A percentile compares a stretch with the other conserved stretches of the same genome.
These are phyloP conservation scores for Ogataea hybrid DNA, from an alignment of 1,139 yeast species.

Conservation along the genomic window DNA sequence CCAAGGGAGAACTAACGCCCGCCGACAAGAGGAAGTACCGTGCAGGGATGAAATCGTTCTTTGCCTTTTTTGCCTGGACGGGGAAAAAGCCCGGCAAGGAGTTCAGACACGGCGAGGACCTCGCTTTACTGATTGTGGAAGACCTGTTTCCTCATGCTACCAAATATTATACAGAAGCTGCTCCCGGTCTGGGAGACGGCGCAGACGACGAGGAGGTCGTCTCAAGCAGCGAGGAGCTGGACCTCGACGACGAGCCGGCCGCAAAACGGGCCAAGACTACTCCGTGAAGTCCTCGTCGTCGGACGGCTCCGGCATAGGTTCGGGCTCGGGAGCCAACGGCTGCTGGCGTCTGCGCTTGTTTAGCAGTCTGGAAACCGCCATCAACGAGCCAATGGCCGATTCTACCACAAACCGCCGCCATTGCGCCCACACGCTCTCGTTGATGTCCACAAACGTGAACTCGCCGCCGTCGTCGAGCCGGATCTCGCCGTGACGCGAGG, in stretches of 20 bases:
- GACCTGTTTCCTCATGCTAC: slow-evolving; percentile 72
- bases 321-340: neutral
- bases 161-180: slow-evolving; percentile 70
- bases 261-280: slow-evolving; percentile 18
- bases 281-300: slow-evolving; percentile 8
- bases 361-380: slow-evolving; percentile 5
- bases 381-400: slow-evolving; percentile 9
- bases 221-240: slow-evolving; percentile 59
- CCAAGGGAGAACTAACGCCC: slow-evolving; percentile 26
- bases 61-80: slow-evolving; percentile 76
- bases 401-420: slow-evolving; percentile 12
- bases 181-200: slow-evolving; percentile 50
- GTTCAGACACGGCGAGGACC: slow-evolving; percentile 67
- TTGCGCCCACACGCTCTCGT: slow-evolving; percentile 11
- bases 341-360: slow-evolving; percentile 10
- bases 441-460: slow-evolving; percentile 22
- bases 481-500: slow-evolving; percentile 72
- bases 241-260: slow-evolving; percentile 42
- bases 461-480: slow-evolving; percentile 70
- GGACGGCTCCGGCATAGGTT: neutral
- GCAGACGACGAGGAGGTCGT: slow-evolving; percentile 44
- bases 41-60: slow-evolving; percentile 69
- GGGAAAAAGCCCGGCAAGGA: slow-evolving; percentile 72
- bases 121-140: slow-evolving; percentile 60
- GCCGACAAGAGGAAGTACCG: slow-evolving; percentile 63